These are phyloP conservation scores for Talaromyces sp. DNA, from an alignment of 2,329 filamentous ascomycete genomes.

Conservation along the genomic window DNA sequence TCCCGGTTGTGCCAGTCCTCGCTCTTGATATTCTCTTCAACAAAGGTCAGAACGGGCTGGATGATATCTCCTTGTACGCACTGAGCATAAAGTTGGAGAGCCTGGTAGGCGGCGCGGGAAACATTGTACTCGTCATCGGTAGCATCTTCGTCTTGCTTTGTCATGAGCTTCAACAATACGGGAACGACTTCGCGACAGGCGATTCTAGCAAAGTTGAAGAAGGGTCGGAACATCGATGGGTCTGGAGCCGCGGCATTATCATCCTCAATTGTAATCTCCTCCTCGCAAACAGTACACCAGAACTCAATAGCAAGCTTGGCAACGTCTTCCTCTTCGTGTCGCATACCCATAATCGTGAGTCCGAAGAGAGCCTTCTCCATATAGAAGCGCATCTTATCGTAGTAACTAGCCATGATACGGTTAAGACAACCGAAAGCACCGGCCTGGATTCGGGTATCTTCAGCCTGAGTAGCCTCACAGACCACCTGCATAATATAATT, in stretches of 20 bases:
- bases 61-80: constrained; percentile 83
- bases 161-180: constrained; percentile 80
- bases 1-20: constrained; percentile 95
- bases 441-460: constrained; percentile 87
- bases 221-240: constrained; percentile 78
- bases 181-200: constrained; percentile 93
- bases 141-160: constrained; percentile 97
- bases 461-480: constrained; percentile 94
- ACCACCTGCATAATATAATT: constrained; percentile 99
- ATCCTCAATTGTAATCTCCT: constrained; percentile 96
- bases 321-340: constrained; percentile 94
- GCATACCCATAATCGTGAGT: constrained; percentile 97
- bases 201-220: constrained; percentile 93
- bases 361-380: constrained; percentile 99
- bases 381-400: constrained; percentile 99
- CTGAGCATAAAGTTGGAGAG: constrained; percentile 90
- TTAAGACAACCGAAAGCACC: constrained; percentile 96
- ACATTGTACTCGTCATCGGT: constrained; percentile 97
- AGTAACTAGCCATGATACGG: constrained; percentile 97
- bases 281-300: constrained; percentile 99
- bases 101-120: constrained; percentile 92
- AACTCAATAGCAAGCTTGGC: constrained; percentile 98
- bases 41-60: constrained; percentile 80
- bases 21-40: constrained; percentile 82
- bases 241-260: constrained; percentile 82